Evolutionary conservation across 345 rosid species (phyloP), one percentile per base, ranked within the genome.

Genomic region (Populus nigra): DNA sequence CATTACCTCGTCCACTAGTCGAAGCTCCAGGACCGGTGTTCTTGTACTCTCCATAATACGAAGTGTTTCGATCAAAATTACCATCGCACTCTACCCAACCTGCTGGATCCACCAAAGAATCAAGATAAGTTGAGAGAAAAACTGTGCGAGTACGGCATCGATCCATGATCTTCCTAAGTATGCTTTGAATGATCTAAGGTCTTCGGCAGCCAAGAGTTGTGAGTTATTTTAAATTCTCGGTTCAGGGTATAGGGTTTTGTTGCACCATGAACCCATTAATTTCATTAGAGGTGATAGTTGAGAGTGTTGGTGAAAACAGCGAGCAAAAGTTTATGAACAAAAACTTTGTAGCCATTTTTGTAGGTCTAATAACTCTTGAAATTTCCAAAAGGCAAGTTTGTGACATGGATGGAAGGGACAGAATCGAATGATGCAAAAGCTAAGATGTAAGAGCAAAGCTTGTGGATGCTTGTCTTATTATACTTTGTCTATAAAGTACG

Each of bases 41-140:
- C 70, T 36, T 83, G 68, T 90, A 92, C 86, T 93, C 98, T 38
- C 94, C 94, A 61, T 95, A 93, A 53, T 86, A 91, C 84, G 91
- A 76, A 1, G 98, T 92, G 39, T 80, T 76, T 31, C 91, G 82
- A 59, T 91, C 94, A 83, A 92, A 92, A 68, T 84, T 76, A 5
- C 94, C 93, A 61, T 82, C 82, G 98, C 97, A 95, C 15, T 90
- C 90, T 0, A 90, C 80, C 99, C 98, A 95, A 0, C 98, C 97
- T 0, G 86, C 83, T 0, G 97, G 91, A 78, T 88, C 89, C 22
- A 93, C 88, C 80, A 93, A 74, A 1, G 86, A 47, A 55, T 90
- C 97, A 5, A 95, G 77, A 69, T 90, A 95, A 29, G 88, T 89
- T 45, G 84, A 61, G 74, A 95, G 67, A 65, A 78, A 88, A 47